Evolutionary conservation across 1,284 basidiomycete species (phyloP), one percentile per base, ranked within the genome.

Genomic region (Neotropicomus parvogracilis): DNA sequence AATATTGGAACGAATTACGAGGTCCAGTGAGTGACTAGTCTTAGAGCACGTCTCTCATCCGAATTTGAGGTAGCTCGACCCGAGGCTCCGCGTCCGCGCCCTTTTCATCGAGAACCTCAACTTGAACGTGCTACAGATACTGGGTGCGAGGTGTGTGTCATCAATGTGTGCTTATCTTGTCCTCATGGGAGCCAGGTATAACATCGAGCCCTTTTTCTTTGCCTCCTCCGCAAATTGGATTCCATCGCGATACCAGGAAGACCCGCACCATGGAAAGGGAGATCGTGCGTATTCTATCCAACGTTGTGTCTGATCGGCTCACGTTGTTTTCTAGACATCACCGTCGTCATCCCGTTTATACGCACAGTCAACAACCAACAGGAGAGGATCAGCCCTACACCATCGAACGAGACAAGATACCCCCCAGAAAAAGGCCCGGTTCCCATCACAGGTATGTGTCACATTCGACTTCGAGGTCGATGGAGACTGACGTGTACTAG

Each of bases 161-260:
- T 10, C 14, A 3, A 11, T 3, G 16, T 20, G 32, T 29, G n/a
- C 20, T 9, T 36, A 21, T 37, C 8, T 2, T 2, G 3, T 40
- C 3, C 44, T 59, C 41, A 58, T 46, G 38, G 32, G 13, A 16
- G 29, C 20, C 33, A 65, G 63, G 10, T 66, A 64, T 28, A 24
- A 56, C 17, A 57, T 81, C 37, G 78, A 81, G 49, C 79, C 79
- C 0, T 80, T 80, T 60, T 81, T 75, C 58, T 81, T 79, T 54
- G 74, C 79, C 1, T 79, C 78, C 0, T 77, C 78, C 0, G 60
- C 77, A 17, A 76, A 78, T 35, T 76, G 75, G 72, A 81, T 80
- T 45, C 79, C 79, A 2, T 70, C 77, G 0, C 68, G 76, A 37
- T 80, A 77, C 51, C 78, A 77, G 51, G 75, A 77, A 44, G 64